Conservation (phyloP, 495 filamentous ascomycete species). For the Neurospora sp. region DNA sequence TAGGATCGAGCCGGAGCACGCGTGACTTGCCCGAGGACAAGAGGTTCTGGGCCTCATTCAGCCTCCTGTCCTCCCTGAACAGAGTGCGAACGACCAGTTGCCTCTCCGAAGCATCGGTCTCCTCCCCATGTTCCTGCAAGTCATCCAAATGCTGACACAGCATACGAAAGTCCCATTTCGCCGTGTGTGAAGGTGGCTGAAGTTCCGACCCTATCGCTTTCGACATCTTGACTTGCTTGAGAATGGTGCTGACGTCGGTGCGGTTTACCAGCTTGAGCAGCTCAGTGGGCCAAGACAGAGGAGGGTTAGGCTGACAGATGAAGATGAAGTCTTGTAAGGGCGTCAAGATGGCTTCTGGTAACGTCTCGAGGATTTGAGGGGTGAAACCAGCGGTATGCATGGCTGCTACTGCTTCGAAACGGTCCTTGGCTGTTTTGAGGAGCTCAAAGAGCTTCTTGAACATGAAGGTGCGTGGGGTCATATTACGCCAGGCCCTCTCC, state of each 20-base stretch:
- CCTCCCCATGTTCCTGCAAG: constrained; percentile 30
- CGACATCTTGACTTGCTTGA: constrained; percentile 40
- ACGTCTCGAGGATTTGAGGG: constrained; percentile 54
- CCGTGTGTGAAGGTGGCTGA: constrained; percentile 51
- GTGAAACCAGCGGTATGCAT: constrained; percentile 53
- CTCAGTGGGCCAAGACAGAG: constrained; percentile 58
- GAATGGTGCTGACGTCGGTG: constrained; percentile 65
- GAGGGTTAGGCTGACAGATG: constrained; percentile 70
- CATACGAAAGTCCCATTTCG: constrained; percentile 64
- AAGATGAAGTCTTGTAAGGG: constrained; percentile 78
- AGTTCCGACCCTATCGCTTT: constrained; percentile 25
- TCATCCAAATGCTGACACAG: constrained; percentile 37
- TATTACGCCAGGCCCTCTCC: constrained; percentile 14
- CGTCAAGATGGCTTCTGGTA: constrained; percentile 72
- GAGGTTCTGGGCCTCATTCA: constrained; percentile 68
- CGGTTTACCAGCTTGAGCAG: constrained; percentile 70
- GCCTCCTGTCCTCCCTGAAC: constrained; percentile 83
- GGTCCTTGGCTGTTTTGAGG: constrained; percentile 26
- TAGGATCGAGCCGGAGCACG: constrained; percentile 62
- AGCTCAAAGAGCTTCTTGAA: constrained; percentile 48
- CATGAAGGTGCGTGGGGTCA: constrained; percentile 52
- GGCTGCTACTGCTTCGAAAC: constrained; percentile 44
- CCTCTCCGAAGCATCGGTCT: constrained; percentile 58
- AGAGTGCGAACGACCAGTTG: constrained; percentile 71
- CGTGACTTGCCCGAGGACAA: constrained; percentile 69